Base-by-base conservation (phyloP, 2,329 filamentous ascomycete species). In the Thyridium curvatum region DNA sequence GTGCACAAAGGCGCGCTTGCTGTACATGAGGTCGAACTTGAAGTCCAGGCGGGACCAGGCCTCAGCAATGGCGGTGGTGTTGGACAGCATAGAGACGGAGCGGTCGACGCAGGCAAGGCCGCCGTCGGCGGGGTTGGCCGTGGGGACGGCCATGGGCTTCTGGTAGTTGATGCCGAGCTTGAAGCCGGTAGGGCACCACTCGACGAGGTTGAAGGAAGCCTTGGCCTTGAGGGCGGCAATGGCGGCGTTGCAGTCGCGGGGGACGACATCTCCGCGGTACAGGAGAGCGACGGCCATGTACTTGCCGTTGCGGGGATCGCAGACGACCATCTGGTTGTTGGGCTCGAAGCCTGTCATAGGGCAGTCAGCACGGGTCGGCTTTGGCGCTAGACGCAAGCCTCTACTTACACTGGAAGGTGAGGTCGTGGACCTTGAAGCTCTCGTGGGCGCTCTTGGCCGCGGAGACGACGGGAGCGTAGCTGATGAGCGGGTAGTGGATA, bases 401-500 rank as follows among this genome's bases (percentile, higher is more conserved):
- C n/a, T 4, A 68, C 75, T 57, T 70, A 84, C 81, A 84, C 62
- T 84, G 80, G 67, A 84, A 79, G 56, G 81, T 85, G 47, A 85
- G 66, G 49, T 93, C 87, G 46, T 79, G 75, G 40, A 89, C 82
- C 72, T 87, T 88, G 79, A 90, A 90, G 71, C 84, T 87, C 71
- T 93, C 86, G 58, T 93, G 86, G 35, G 81, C 77, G 63, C 84
- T 87, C 76, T 86, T 86, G 69, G 76, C 72, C 42, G 79, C 78
- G 16, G 80, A 84, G 47, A 85, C 72, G 51, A 86, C 81, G 26
- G 81, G 81, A 10, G 82, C 79, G 56, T 85, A 85, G 67, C 77
- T 82, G 66, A 85, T 83, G 34, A 85, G 65, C 38, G 82, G 82
- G 63, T 84, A 86, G 69, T 85, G 81, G 49, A 86, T 85, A 60